phyloP scores from a whole-genome alignment of 2,329 filamentous ascomycete species.

The Fusarium albosuccineum region DNA sequence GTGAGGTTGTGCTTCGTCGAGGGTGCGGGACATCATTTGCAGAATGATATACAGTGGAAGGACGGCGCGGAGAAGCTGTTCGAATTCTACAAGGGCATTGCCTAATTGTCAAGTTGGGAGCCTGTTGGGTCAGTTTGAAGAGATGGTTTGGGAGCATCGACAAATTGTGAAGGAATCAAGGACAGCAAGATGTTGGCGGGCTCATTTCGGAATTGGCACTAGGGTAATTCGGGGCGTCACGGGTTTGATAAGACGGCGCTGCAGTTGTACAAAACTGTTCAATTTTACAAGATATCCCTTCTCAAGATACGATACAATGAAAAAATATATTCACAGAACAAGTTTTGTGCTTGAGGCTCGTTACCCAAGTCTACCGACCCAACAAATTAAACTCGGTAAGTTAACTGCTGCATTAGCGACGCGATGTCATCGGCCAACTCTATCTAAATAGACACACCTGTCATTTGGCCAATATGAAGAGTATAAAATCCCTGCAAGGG shows the following conservation, averaged over 20 bases:
- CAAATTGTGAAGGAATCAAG: neutral
- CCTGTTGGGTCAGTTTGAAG: neutral
- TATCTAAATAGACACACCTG: too few relatives aligned
- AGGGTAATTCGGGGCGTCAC: constrained; percentile 16
- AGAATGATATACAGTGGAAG: constrained; percentile 65
- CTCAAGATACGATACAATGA: neutral
- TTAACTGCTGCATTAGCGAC: too few relatives aligned
- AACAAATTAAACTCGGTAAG: too few relatives aligned
- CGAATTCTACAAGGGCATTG: constrained; percentile 52
- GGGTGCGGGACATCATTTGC: constrained; percentile 64
- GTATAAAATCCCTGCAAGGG: too few relatives aligned
- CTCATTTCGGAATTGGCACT: constrained; percentile 9
- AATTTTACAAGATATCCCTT: constrained; percentile 17
- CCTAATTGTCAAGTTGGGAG: neutral
- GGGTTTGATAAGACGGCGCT: constrained; percentile 7
- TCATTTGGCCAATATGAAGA: too few relatives aligned
- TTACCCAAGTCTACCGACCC: too few relatives aligned
- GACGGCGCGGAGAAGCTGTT: constrained; percentile 60
- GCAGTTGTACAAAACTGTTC: constrained; percentile 1
- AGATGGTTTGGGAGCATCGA: neutral
- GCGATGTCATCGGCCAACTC: too few relatives aligned
- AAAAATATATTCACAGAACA: neutral
- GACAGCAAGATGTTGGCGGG: too few relatives aligned
- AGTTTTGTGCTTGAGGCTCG: too few relatives aligned
- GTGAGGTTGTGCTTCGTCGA: constrained; percentile 58